These are phyloP conservation scores for Trichoderma virens DNA, from an alignment of 495 filamentous ascomycete genomes.

Conservation along the genomic window DNA sequence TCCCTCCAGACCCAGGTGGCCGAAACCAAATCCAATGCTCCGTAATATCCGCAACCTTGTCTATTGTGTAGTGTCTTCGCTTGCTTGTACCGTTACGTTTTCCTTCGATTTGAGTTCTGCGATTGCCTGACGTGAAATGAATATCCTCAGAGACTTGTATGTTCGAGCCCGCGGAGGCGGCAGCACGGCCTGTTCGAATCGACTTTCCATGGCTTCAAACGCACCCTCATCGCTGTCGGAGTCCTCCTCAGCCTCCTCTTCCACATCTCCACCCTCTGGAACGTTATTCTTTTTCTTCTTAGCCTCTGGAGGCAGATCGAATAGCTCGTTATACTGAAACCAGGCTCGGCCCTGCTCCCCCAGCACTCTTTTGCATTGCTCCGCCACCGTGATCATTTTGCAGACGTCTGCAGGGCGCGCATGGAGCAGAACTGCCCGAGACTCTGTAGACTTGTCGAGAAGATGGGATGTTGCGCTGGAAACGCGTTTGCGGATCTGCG, in stretches of 20 bases:
- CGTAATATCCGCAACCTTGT: not conserved
- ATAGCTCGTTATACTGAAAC: constrained; percentile 55
- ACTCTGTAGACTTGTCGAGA: constrained; percentile 16
- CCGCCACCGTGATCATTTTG: constrained; percentile 58
- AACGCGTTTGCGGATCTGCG: constrained; percentile 49
- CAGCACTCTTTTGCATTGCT: constrained; percentile 56
- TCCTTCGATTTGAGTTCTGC: constrained; percentile 34
- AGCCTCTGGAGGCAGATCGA: constrained; percentile 25
- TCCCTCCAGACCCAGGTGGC: not conserved
- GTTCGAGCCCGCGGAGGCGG: constrained; percentile 19
- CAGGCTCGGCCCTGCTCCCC: constrained; percentile 41
- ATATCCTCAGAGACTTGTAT: constrained; percentile 44
- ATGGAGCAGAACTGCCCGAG: constrained; percentile 33
- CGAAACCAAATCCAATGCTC: not conserved
- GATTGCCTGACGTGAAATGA: constrained; percentile 48
- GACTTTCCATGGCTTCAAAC: constrained; percentile 49
- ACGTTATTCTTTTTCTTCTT: constrained; percentile 18
- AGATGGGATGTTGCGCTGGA: constrained; percentile 34
- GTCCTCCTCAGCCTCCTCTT: constrained; percentile 14
- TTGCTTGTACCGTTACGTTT: constrained; percentile 30
- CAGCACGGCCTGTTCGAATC: constrained; percentile 35
- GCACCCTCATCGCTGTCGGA: constrained; percentile 36
- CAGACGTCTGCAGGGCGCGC: constrained; percentile 43
- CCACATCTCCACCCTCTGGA: constrained; percentile 31
- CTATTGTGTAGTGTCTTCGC: constrained; percentile 18